These are phyloP conservation scores for Termitomyces sp. DNA, from an alignment of 768 basidiomycete species.

Conservation along the genomic window DNA sequence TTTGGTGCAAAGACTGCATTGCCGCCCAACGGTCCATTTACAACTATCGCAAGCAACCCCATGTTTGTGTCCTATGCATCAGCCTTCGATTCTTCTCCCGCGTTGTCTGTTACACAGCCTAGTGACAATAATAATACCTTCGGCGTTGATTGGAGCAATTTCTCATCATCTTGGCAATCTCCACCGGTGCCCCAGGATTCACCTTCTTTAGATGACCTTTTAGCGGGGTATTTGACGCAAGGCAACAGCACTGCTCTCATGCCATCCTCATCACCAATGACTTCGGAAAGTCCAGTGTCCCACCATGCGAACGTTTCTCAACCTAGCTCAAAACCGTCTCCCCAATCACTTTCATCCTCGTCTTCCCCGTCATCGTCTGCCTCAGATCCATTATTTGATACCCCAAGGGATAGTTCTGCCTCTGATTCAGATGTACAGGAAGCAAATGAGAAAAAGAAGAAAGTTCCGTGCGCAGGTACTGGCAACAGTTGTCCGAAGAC, in stretches of 20 bases:
- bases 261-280: slow-evolving; percentile 24
- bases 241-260: slow-evolving; percentile 25
- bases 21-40: slow-evolving; percentile 49
- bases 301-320: slow-evolving; percentile 34
- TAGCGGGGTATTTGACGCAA: slow-evolving; percentile 30
- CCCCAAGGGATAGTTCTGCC: slow-evolving; percentile 25
- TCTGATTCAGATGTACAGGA: slow-evolving; percentile 24
- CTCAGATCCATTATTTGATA: slow-evolving; percentile 30
- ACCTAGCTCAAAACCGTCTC: slow-evolving; percentile 12
- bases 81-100: slow-evolving; percentile 39
- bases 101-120: slow-evolving; percentile 10
- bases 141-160: slow-evolving; percentile 39
- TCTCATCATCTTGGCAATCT: slow-evolving; percentile 41
- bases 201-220: slow-evolving; percentile 40
- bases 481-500: slow-evolving; percentile 43
- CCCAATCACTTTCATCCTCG: slow-evolving; percentile 34
- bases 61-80: slow-evolving; percentile 80
- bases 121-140: slow-evolving; percentile 28
- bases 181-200: slow-evolving; percentile 28
- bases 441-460: slow-evolving; percentile 11
- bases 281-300: slow-evolving; percentile 50
- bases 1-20: slow-evolving; percentile 48
- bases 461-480: neutral
- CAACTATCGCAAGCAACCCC: slow-evolving; percentile 79
- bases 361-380: slow-evolving; percentile 27